Evolutionary conservation across 148 eudicot species (phyloP).

Genomic region (Bassia scoparia): DNA sequence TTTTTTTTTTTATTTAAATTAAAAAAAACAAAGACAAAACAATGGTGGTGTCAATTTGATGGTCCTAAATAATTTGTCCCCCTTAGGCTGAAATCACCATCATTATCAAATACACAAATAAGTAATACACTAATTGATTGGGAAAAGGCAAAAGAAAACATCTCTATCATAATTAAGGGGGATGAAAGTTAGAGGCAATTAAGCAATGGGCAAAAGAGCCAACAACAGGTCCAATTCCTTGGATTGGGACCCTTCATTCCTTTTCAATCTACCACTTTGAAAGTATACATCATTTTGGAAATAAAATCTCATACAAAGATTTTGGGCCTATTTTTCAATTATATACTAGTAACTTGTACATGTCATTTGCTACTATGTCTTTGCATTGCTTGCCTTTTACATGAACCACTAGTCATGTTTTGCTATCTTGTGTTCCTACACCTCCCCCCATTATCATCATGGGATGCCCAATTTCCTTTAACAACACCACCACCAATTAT

Average conservation of each 20-base stretch:
- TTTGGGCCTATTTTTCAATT: neutral
- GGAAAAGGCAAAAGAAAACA: too few species aligned
- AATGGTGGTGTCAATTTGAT: conserved; percentile 5
- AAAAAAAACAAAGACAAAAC: neutral
- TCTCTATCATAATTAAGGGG: too few species aligned
- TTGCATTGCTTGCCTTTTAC: conserved; percentile 16
- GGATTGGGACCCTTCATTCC: conserved; percentile 14
- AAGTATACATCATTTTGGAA: conserved; percentile 7
- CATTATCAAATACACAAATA: neutral
- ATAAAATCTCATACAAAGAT: conserved; percentile 1
- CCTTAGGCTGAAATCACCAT: neutral
- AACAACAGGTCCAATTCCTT: conserved; percentile 11
- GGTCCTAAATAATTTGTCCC: conserved; percentile 12
- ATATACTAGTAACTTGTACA: neutral
- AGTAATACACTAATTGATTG: neutral
- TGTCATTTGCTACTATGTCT: neutral
- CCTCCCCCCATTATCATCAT: conserved; percentile 12
- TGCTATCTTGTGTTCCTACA: conserved; percentile 11
- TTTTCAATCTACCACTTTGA: neutral
- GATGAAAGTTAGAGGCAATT: neutral
- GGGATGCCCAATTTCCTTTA: neutral
- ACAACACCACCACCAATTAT: conserved; percentile 6
- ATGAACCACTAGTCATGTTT: conserved; percentile 8
- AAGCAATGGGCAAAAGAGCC: neutral
- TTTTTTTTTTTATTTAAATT: too few species aligned